phyloP scores from a whole-genome alignment of 1,284 basidiomycete genomes.

The Microbotryomycetes sp. region DNA sequence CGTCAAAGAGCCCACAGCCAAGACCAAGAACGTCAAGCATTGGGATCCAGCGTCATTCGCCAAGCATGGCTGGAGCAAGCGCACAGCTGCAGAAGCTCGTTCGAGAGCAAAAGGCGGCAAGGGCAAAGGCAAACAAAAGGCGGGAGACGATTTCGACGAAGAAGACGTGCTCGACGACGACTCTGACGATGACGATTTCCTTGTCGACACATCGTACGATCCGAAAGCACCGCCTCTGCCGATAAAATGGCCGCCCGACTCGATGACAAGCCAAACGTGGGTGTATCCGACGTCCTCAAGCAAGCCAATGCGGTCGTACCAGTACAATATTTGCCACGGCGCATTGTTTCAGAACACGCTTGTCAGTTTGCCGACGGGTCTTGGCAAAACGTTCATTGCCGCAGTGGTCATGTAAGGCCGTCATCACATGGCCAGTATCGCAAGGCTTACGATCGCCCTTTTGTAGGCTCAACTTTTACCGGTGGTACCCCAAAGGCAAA shows the following conservation, averaged over 20 bases:
- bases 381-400: constrained; percentile 98
- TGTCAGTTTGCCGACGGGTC: constrained; percentile 88
- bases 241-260: constrained; percentile 68
- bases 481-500: constrained; percentile 89
- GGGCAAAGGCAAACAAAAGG: constrained; percentile 47
- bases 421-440: neutral
- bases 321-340: constrained; percentile 83
- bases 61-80: constrained; percentile 32
- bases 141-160: constrained; percentile 35
- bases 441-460: neutral
- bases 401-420: constrained; percentile 74
- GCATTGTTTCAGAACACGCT: constrained; percentile 90
- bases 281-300: constrained; percentile 85
- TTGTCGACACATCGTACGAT: constrained; percentile 33
- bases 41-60: constrained; percentile 28
- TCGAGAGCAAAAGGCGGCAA: constrained; percentile 41
- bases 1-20: constrained; percentile 10
- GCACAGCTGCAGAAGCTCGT: constrained; percentile 49
- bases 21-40: constrained; percentile 15
- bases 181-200: constrained; percentile 13
- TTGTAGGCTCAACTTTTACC: constrained; percentile 48
- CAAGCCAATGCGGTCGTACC: constrained; percentile 70
- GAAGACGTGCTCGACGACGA: constrained; percentile 37
- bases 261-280: constrained; percentile 75
- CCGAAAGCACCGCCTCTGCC: constrained; percentile 52